Evolutionary conservation across 495 filamentous ascomycete genomes (phyloP), one percentile per base, ranked within the genome.

Genomic region (Chaetomium fimeti): DNA sequence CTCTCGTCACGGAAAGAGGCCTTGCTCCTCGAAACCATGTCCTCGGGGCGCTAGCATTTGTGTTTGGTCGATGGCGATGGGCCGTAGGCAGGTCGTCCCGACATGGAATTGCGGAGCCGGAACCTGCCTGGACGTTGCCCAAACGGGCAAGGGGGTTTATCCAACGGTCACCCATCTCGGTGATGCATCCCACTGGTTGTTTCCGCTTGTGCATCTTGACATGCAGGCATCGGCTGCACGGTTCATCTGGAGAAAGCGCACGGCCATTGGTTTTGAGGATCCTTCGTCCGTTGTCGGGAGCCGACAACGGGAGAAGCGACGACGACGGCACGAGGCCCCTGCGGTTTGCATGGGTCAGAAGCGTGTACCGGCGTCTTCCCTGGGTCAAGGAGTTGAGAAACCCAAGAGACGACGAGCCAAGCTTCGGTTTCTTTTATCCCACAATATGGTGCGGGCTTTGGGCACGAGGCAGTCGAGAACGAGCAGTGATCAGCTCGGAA

Each of bases 101-200:
- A 53, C 12, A 43, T 47, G 42, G 65, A 49, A 57, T 57, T 18
- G 40, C 61, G 61, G 64, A 63, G 55, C 61, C 57, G 63, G 60
- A 71, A 49, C 3, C 24, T 63, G 57, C 27, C 52, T 62, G 56
- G 22, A 47, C 32, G 28, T 61, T 27, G 53, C 40, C 45, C 29
- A 28, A 60, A 57, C 12, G 32, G 64, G 49, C 43, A 66, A 63
- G 57, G 60, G 36, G 68, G 40, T 20, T 4, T 38, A 60, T 61
- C 55, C 61, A 66, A 64, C 45, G 57, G 63, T 27, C 49, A 53
- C 40, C 64, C 69, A 63, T 42, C 60, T 68, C 66, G 68, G 66
- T 55, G 66, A 47, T 49, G 61, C 65, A 64, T 67, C 69, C 67
- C 65, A 72, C 55, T 71, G 69, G 69, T 56, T 69, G 60, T 54